Evolutionary conservation across 768 basidiomycete genomes (phyloP).

Genomic region (Hydnomerulius pinastri): DNA sequence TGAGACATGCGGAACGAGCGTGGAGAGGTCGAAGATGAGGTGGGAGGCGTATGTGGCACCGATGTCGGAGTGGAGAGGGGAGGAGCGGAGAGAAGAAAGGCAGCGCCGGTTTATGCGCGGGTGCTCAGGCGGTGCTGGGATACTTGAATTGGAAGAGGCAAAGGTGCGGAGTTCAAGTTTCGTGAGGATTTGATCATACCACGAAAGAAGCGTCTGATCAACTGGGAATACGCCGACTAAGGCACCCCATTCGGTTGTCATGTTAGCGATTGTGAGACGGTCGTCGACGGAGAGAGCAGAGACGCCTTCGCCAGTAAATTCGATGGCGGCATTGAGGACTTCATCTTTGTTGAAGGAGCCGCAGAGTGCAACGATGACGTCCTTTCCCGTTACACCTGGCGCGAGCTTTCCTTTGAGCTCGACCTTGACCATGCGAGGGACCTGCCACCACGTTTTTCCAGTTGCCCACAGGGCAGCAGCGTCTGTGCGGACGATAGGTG

Average conservation of each 20-base stretch:
- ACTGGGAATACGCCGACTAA: constrained; percentile 94
- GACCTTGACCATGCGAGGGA: constrained; percentile 95
- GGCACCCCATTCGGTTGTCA: constrained; percentile 99
- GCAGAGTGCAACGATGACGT: constrained; percentile 95
- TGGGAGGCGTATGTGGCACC: constrained; percentile 84
- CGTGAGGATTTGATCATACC: constrained; percentile 79
- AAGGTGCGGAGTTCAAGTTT: constrained; percentile 81
- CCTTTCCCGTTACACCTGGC: constrained; percentile 94
- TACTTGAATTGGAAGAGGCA: constrained; percentile 45
- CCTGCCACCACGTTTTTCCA: constrained; percentile 99
- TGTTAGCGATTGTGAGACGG: constrained; percentile 95
- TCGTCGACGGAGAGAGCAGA: constrained; percentile 81
- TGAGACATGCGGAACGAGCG: constrained; percentile 92
- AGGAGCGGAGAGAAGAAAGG: constrained; percentile 61
- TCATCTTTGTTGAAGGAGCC: constrained; percentile 96
- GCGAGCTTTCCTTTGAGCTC: constrained; percentile 81
- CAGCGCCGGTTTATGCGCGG: constrained; percentile 81
- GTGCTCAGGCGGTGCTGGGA: constrained; percentile 76
- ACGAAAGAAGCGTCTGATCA: constrained; percentile 76
- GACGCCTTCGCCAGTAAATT: constrained; percentile 92
- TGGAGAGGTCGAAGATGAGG: constrained; percentile 88
- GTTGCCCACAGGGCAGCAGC: constrained; percentile 98
- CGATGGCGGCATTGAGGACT: constrained; percentile 94
- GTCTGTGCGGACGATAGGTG: constrained; percentile 95
- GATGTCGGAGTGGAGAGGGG: constrained; percentile 65